phyloP scores from a whole-genome alignment of 495 filamentous ascomycete species.

The Chaetomidium leptoderma region DNA sequence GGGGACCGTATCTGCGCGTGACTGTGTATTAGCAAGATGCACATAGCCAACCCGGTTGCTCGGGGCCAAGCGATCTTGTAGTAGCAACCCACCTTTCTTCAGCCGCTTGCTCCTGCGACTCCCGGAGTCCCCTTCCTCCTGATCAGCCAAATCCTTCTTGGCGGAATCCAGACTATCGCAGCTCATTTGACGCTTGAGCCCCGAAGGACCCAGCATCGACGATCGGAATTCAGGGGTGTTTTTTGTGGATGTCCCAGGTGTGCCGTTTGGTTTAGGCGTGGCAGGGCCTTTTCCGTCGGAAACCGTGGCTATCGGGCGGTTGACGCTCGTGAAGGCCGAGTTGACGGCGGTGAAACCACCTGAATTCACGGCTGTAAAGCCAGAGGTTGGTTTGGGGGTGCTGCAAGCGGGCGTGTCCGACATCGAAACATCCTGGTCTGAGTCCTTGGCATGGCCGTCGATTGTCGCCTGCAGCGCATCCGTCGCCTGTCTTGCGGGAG shows the following conservation, averaged over 20 bases:
- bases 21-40: slow-evolving; percentile 30
- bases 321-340: slow-evolving; percentile 74
- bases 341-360: slow-evolving; percentile 45
- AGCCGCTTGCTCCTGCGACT: slow-evolving; percentile 88
- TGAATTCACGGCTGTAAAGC: slow-evolving; percentile 72
- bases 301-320: slow-evolving; percentile 43
- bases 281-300: slow-evolving; percentile 38
- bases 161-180: slow-evolving; percentile 61
- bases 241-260: slow-evolving; percentile 51
- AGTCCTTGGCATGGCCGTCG: slow-evolving; percentile 45
- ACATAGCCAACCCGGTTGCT: not conserved
- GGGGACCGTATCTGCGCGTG: slow-evolving; percentile 66
- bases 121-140: slow-evolving; percentile 63
- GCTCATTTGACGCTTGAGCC: slow-evolving; percentile 79
- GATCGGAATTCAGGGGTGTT: slow-evolving; percentile 58
- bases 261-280: slow-evolving; percentile 46
- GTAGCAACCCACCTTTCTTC: slow-evolving; percentile 69
- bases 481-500: slow-evolving; percentile 66
- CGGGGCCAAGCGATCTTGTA: not conserved
- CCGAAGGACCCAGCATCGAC: slow-evolving; percentile 46
- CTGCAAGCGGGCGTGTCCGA: slow-evolving; percentile 45
- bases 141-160: slow-evolving; percentile 55
- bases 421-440: slow-evolving; percentile 51
- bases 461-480: slow-evolving; percentile 64
- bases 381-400: slow-evolving; percentile 47